These are phyloP conservation scores for Solanum corneliomulleri DNA, from an alignment of 257 asterid species.

Conservation along the genomic window DNA sequence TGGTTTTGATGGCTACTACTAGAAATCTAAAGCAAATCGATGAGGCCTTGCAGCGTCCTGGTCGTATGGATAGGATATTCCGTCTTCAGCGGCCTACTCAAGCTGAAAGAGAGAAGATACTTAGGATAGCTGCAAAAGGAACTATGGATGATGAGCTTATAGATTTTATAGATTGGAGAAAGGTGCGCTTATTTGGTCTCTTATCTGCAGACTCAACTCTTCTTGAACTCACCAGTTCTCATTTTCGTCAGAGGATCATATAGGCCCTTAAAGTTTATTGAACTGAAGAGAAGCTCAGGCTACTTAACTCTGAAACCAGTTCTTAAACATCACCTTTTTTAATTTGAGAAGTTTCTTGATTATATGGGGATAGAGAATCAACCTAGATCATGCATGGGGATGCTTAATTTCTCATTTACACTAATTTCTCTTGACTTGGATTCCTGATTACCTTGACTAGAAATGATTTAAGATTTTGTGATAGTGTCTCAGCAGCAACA, in stretches of 20 bases:
- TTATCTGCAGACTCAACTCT: background rate
- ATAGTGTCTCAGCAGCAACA: background rate
- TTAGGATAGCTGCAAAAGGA: conserved; percentile 62
- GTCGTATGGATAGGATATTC: conserved; percentile 96
- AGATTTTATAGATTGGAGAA: conserved; percentile 82
- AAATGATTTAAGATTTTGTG: background rate
- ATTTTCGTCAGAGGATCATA: background rate
- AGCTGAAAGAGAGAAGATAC: conserved; percentile 78
- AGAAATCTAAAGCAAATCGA: conserved; percentile 82
- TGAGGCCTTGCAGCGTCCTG: conserved; percentile 92
- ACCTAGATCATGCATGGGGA: background rate
- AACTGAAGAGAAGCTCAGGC: background rate
- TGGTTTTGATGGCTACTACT: conserved; percentile 96
- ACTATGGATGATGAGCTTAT: conserved; percentile 86
- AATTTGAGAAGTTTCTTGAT: background rate
- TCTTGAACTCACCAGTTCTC: background rate
- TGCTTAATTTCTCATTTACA: background rate
- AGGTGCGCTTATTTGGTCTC: conserved; percentile 30
- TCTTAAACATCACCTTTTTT: background rate
- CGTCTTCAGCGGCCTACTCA: conserved; percentile 89
- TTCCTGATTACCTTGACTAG: background rate
- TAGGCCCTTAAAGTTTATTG: background rate
- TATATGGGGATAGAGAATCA: background rate
- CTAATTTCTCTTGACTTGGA: background rate
- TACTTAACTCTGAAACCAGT: background rate